Percentiles rank a stretch among this genome's conserved stretches.
These are phyloP conservation scores for Raddia guianensis DNA, from an alignment of 176 grass and related monocot genomes.

Conservation along the genomic window DNA sequence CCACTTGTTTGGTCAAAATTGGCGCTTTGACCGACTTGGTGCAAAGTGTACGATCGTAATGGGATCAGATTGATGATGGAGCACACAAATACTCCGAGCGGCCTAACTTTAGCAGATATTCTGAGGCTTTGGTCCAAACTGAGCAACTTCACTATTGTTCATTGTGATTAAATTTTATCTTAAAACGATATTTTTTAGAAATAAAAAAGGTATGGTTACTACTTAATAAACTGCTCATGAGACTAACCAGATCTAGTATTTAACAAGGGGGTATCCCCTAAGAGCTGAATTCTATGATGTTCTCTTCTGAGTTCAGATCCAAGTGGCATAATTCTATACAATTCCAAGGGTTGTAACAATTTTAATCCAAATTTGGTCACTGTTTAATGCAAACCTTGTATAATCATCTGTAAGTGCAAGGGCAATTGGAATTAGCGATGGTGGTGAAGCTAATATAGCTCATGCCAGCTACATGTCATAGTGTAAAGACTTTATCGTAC, in stretches of 20 bases:
- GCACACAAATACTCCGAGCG: slow-evolving; percentile 8
- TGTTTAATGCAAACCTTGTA: neutral
- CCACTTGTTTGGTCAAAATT: slow-evolving; percentile 57
- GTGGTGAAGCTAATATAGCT: neutral
- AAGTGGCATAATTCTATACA: neutral
- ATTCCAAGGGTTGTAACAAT: neutral
- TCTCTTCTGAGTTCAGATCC: slow-evolving; percentile 21
- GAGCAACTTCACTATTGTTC: neutral
- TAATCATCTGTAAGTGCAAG: slow-evolving; percentile 10
- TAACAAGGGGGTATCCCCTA: neutral
- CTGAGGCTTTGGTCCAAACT: neutral
- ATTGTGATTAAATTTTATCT: slow-evolving; percentile 9
- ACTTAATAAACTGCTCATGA: slow-evolving; percentile 15
- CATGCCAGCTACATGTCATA: neutral
- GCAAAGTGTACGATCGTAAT: slow-evolving; percentile 3
- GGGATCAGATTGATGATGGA: slow-evolving; percentile 33
- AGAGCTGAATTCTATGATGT: neutral
- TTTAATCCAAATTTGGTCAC: neutral
- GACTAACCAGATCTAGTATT: slow-evolving; percentile 1
- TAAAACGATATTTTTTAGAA: neutral
- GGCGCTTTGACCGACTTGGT: slow-evolving; percentile 55
- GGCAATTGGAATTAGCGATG: neutral
- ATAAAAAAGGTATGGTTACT: neutral
- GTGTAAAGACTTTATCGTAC: neutral
- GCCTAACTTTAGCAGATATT: slow-evolving; percentile 14